A percentile compares a stretch with the other conserved stretches of the same genome.
Conservation (phyloP, 345 rosid species). For the Atalantia buxifolia region DNA sequence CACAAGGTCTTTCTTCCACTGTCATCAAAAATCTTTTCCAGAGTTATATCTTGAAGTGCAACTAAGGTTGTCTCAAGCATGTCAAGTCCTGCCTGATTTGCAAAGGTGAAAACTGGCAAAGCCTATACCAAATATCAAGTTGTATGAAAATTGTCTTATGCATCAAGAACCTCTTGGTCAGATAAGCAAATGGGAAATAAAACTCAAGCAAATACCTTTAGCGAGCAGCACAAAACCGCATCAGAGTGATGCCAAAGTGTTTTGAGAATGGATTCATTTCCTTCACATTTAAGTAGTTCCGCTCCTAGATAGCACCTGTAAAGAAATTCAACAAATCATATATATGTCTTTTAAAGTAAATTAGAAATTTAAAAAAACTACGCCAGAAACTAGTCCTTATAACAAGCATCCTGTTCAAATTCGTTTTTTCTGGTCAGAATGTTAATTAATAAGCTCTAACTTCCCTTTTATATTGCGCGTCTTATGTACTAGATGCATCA, state of each 20-base stretch:
- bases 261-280: slow-evolving; percentile 67
- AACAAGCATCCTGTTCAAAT: background rate
- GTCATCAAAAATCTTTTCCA: slow-evolving; percentile 73
- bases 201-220: slow-evolving; percentile 43
- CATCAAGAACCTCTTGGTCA: background rate
- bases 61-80: slow-evolving; percentile 94
- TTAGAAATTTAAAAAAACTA: background rate
- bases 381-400: background rate
- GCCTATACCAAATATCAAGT: slow-evolving; percentile 41
- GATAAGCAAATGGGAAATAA: background rate
- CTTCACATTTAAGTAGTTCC: slow-evolving; percentile 76
- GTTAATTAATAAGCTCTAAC: background rate
- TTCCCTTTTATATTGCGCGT: background rate
- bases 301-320: slow-evolving; percentile 76
- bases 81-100: slow-evolving; percentile 97
- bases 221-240: slow-evolving; percentile 88
- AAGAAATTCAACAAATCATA: background rate
- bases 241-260: slow-evolving; percentile 86
- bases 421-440: background rate
- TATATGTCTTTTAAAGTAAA: background rate
- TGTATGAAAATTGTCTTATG: too few species aligned
- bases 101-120: slow-evolving; percentile 67
- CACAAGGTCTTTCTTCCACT: slow-evolving; percentile 64
- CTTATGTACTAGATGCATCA: background rate
- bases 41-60: slow-evolving; percentile 73